phyloP scores from a whole-genome alignment of 2,329 filamentous ascomycete species.

The Dactylellina parvicollis region DNA sequence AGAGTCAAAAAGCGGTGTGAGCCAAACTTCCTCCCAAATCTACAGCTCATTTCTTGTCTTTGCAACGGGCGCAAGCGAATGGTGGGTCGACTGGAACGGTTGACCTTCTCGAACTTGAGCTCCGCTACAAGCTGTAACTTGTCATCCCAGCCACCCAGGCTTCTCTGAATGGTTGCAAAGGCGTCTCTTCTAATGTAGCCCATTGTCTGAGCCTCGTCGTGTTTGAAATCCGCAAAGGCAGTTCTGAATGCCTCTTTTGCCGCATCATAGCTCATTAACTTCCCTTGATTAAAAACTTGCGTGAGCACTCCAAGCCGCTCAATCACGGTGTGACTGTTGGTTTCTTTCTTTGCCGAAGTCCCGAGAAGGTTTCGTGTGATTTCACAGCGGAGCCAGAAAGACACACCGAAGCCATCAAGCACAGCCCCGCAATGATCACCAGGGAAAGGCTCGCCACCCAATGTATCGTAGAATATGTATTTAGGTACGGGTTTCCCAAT shows the following conservation, averaged over 20 bases:
- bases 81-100: not conserved
- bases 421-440: constrained; percentile 14
- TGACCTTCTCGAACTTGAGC: not conserved
- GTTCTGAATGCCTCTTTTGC: not conserved
- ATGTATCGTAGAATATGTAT: constrained; percentile 15
- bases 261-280: not conserved
- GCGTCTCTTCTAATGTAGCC: not conserved
- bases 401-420: not conserved
- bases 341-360: constrained; percentile 1
- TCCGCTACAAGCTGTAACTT: constrained; percentile 26
- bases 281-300: not conserved
- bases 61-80: constrained; percentile 16
- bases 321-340: not conserved
- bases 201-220: not conserved
- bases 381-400: constrained; percentile 45
- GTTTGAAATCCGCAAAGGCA: not conserved
- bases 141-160: constrained; percentile 12
- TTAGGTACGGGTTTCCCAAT: not conserved
- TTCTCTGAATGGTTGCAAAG: not conserved
- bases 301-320: not conserved
- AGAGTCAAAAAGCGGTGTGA: constrained; percentile 32
- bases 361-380: constrained; percentile 11
- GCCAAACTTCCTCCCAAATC: constrained; percentile 26
- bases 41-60: not conserved
- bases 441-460: constrained; percentile 21